Evolutionary conservation across 2,329 filamentous ascomycete genomes (phyloP).

Genomic region (Stagonosporopsis cucurbitacearum): DNA sequence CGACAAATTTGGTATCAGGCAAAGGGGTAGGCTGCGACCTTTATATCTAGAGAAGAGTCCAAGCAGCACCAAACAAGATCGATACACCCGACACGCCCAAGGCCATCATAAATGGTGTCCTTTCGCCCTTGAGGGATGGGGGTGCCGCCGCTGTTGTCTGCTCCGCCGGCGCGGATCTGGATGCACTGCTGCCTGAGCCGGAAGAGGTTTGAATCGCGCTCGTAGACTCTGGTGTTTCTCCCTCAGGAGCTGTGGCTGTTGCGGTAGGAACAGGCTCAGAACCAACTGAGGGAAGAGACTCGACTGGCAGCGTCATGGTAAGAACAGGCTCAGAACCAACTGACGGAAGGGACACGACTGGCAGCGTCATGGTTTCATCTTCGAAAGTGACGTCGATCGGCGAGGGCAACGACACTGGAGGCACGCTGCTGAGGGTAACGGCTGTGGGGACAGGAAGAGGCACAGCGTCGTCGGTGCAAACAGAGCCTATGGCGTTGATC

Average conservation of each 20-base stretch:
- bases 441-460: conserved; percentile 1
- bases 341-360: too few species aligned
- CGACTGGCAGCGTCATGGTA: conserved; percentile 10
- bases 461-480: conserved; percentile 9
- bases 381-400: not conserved
- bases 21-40: not conserved
- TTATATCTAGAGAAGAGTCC: conserved; percentile 30
- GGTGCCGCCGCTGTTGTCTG: conserved; percentile 31
- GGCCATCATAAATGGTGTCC: conserved; percentile 22
- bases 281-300: conserved; percentile 9
- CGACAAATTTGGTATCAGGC: not conserved
- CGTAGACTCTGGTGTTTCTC: conserved; percentile 28
- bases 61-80: conserved; percentile 32
- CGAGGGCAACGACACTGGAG: not conserved
- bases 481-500: conserved; percentile 9
- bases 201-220: conserved; percentile 2
- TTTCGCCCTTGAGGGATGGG: conserved; percentile 21
- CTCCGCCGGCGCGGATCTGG: conserved; percentile 20
- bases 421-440: not conserved
- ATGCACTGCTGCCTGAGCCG: conserved; percentile 8
- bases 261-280: conserved; percentile 3
- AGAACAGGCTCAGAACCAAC: conserved; percentile 2
- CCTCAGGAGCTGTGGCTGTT: conserved; percentile 25
- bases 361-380: too few species aligned
- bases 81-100: conserved; percentile 29